Evolutionary conservation across 192 early-diverging fungal species (phyloP).

Genomic region (Backusella sp.): DNA sequence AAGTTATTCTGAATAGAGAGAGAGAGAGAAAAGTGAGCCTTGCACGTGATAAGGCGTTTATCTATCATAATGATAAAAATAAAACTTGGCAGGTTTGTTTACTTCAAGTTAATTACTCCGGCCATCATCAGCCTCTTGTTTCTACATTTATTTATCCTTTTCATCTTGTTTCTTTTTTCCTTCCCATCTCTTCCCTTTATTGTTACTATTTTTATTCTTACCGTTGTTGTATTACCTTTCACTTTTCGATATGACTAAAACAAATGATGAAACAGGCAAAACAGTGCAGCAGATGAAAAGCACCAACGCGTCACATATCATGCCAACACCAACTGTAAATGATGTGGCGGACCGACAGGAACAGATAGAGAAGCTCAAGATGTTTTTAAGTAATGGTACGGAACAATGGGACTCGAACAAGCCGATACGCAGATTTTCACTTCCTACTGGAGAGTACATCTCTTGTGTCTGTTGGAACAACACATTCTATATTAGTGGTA

Average conservation of each 20-base stretch:
- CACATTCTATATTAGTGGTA: constrained; percentile 92
- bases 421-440: constrained; percentile 53
- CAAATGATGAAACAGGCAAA: background rate
- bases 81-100: constrained; percentile 4
- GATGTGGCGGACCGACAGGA: constrained; percentile 23
- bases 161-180: background rate
- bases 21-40: background rate
- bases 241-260: background rate
- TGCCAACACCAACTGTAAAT: constrained; percentile 21
- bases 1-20: background rate
- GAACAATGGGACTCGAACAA: constrained; percentile 60
- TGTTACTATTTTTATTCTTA: background rate
- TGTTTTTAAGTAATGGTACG: constrained; percentile 65
- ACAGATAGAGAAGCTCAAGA: constrained; percentile 48
- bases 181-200: background rate
- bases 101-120: background rate
- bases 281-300: background rate
- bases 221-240: too few species aligned
- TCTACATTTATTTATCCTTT: background rate
- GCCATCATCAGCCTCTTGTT: background rate
- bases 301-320: constrained; percentile 1
- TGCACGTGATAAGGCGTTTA: background rate
- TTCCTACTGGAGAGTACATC: constrained; percentile 85
- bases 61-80: background rate
- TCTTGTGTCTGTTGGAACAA: constrained; percentile 94